These are phyloP conservation scores for Zymoseptoria crescenta DNA, from an alignment of 2,329 filamentous ascomycete genomes.

Conservation along the genomic window DNA sequence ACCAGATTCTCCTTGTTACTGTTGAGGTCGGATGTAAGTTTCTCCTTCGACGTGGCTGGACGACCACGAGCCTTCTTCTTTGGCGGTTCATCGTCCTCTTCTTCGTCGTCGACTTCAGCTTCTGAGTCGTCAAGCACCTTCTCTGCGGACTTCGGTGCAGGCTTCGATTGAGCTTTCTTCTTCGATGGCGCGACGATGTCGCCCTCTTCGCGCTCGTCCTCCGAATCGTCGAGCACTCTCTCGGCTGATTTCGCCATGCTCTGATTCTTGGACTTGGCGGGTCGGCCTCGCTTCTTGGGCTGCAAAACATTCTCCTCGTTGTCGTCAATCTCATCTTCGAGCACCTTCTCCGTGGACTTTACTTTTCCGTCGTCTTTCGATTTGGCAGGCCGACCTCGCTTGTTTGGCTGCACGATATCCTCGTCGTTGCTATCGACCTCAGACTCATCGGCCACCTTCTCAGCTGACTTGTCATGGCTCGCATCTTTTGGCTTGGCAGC, in stretches of 20 bases:
- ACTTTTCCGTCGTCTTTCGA: constrained; percentile 3
- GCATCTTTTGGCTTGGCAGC: constrained; percentile 6
- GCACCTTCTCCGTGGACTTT: neutral
- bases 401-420: constrained; percentile 2
- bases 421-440: neutral
- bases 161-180: constrained; percentile 9
- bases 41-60: constrained; percentile 10
- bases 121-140: neutral
- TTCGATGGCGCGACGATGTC: constrained; percentile 7
- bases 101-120: constrained; percentile 9
- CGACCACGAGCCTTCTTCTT: constrained; percentile 40
- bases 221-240: constrained; percentile 1
- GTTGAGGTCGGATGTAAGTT: neutral
- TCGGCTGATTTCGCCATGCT: neutral
- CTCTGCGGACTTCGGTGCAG: neutral
- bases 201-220: neutral
- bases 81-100: constrained; percentile 17
- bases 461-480: neutral
- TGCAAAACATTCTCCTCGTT: constrained; percentile 1
- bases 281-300: constrained; percentile 8
- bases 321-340: neutral
- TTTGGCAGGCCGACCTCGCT: constrained; percentile 11
- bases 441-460: neutral
- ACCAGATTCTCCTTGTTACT: neutral
- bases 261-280: constrained; percentile 8